Percentiles rank a stretch among this genome's conserved stretches.
Conservation (phyloP, 805 yeast species). For the Nakazawaea sp. region DNA sequence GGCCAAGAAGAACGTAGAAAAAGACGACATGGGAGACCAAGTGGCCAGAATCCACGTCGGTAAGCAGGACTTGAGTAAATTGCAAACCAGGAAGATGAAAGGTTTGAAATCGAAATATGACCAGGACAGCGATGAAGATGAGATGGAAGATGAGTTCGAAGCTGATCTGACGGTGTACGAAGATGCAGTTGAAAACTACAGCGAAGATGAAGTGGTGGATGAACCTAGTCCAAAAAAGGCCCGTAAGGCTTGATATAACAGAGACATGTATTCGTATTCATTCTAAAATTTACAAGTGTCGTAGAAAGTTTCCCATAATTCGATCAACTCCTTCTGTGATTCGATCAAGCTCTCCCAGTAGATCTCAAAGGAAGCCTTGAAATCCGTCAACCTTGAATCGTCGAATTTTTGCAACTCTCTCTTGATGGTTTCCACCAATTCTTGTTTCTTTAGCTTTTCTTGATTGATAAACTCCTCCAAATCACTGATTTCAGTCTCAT, state of each 20-base stretch:
- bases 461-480: constrained; percentile 45
- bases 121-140: constrained; percentile 52
- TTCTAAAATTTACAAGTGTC: constrained; percentile 33
- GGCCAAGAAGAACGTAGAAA: constrained; percentile 81
- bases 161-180: constrained; percentile 40
- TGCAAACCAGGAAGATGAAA: constrained; percentile 98
- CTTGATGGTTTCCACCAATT: constrained; percentile 59
- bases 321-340: constrained; percentile 86
- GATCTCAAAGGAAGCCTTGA: constrained; percentile 83
- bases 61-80: constrained; percentile 80
- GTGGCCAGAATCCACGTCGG: constrained; percentile 95
- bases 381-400: constrained; percentile 69
- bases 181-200: constrained; percentile 16
- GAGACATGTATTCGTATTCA: neutral
- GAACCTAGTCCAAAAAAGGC: constrained; percentile 14
- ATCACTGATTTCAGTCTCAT: constrained; percentile 53
- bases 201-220: constrained; percentile 22
- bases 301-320: constrained; percentile 85
- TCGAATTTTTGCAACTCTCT: constrained; percentile 66
- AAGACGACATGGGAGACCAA: constrained; percentile 92
- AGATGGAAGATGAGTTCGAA: constrained; percentile 45
- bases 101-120: constrained; percentile 87
- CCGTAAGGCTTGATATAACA: constrained; percentile 1
- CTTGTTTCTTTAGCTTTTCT: constrained; percentile 56
- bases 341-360: constrained; percentile 88